Conservation (phyloP, 257 asterid species). For the Ehretia macrophylla region DNA sequence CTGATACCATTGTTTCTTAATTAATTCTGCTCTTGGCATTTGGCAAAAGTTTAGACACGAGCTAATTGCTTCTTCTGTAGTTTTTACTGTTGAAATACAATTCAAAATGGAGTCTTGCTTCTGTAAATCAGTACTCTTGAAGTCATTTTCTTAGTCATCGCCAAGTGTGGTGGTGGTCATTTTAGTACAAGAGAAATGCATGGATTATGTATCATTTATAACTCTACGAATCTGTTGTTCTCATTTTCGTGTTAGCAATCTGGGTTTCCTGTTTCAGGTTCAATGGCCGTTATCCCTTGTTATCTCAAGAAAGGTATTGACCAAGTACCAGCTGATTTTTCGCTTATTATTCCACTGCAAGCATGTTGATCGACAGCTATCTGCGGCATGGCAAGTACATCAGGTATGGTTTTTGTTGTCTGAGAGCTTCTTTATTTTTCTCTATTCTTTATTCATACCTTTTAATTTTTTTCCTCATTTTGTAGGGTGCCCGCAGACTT, state of each 20-base stretch:
- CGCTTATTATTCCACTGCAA: conserved; percentile 90
- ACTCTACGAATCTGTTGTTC: neutral
- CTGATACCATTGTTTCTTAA: no score
- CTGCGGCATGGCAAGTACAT: conserved; percentile 97
- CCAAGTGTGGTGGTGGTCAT: no score
- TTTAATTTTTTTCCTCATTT: conserved; percentile 5
- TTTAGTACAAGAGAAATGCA: no score
- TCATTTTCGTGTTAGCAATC: neutral
- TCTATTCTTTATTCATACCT: conserved; percentile 1
- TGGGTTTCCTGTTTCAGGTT: conserved; percentile 50
- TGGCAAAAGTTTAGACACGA: no score
- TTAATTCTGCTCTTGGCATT: no score
- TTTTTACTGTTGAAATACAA: no score
- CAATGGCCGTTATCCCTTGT: conserved; percentile 95
- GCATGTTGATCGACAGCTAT: conserved; percentile 93
- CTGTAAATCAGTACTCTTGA: neutral
- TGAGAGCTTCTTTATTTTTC: conserved; percentile 8
- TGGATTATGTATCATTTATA: neutral
- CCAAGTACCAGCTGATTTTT: conserved; percentile 86
- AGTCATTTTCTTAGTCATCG: no score
- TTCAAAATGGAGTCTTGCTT: neutral
- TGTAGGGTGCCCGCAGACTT: conserved; percentile 80
- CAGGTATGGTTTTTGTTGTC: conserved; percentile 45
- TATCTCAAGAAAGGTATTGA: conserved; percentile 81
- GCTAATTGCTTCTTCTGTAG: no score